Evolutionary conservation across 2,329 filamentous ascomycete species (phyloP).

Genomic region (Aureobasidium sp.): DNA sequence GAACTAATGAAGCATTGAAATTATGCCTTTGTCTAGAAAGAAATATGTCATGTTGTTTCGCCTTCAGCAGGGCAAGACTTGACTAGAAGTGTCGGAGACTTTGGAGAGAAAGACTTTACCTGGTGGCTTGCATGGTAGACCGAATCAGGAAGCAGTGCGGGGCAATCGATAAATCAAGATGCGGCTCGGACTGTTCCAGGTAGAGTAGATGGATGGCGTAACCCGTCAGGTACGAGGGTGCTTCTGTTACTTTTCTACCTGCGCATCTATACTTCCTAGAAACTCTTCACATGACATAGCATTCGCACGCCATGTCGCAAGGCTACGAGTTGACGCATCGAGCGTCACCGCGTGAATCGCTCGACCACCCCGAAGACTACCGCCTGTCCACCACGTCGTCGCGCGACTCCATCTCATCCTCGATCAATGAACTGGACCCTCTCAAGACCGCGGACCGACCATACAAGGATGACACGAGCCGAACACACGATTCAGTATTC

Average conservation of each 20-base stretch:
- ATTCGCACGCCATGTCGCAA: background rate
- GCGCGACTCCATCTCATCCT: slow-evolving; percentile 29
- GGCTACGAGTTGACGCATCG: slow-evolving; percentile 3
- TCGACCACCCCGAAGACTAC: slow-evolving; percentile 20
- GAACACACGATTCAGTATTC: slow-evolving; percentile 25
- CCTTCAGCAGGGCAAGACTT: background rate
- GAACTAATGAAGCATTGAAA: background rate
- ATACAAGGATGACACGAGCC: slow-evolving; percentile 33
- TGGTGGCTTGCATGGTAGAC: background rate
- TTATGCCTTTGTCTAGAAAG: too few species aligned
- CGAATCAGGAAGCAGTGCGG: background rate
- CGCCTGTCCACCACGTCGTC: slow-evolving; percentile 25
- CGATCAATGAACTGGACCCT: slow-evolving; percentile 40
- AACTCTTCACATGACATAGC: background rate
- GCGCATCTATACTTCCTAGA: background rate
- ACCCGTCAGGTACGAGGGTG: background rate
- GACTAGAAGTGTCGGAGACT: background rate
- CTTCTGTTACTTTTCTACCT: background rate
- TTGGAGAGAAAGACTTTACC: background rate
- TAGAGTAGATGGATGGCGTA: background rate
- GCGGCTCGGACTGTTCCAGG: background rate
- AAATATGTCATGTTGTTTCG: background rate
- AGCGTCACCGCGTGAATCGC: slow-evolving; percentile 3
- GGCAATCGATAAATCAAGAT: background rate
- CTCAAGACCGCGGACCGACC: slow-evolving; percentile 33